phyloP scores from a whole-genome alignment of 2,329 filamentous ascomycete species.

The Metarhizium album region DNA sequence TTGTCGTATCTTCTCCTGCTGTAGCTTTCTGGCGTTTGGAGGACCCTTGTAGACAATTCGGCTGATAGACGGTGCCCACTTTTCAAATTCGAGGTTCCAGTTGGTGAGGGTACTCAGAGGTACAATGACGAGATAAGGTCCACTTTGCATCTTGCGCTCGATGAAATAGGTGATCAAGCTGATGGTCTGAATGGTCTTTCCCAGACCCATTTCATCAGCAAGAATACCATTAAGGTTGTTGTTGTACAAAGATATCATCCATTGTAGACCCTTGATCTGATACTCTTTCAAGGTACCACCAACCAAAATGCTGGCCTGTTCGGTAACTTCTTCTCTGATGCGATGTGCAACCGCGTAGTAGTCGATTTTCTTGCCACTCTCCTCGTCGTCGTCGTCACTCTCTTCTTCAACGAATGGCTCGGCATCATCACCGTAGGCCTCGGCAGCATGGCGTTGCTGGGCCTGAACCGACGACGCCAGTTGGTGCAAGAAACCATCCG shows the following conservation, averaged over 20 bases:
- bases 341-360: constrained; percentile 98
- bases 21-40: constrained; percentile 74
- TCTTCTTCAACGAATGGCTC: constrained; percentile 47
- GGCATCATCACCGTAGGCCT: constrained; percentile 62
- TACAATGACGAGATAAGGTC: constrained; percentile 93
- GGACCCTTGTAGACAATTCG: constrained; percentile 97
- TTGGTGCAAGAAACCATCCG: constrained; percentile 93
- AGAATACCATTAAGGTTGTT: constrained; percentile 99
- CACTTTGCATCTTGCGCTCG: constrained; percentile 83
- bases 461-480: constrained; percentile 88
- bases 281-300: constrained; percentile 94
- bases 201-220: constrained; percentile 98
- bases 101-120: constrained; percentile 95
- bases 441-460: constrained; percentile 75
- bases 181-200: constrained; percentile 98
- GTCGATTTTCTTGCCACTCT: constrained; percentile 73
- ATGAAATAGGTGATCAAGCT: constrained; percentile 96
- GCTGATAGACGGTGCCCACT: constrained; percentile 83
- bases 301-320: constrained; percentile 76
- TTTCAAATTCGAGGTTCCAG: constrained; percentile 98
- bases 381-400: constrained; percentile 60
- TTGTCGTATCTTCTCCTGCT: constrained; percentile 88
- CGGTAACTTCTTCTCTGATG: constrained; percentile 80
- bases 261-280: constrained; percentile 95
- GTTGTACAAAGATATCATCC: constrained; percentile 99